Base-by-base conservation (phyloP, 441 rosid genomes). In the Erodium chrysanthum region DNA sequence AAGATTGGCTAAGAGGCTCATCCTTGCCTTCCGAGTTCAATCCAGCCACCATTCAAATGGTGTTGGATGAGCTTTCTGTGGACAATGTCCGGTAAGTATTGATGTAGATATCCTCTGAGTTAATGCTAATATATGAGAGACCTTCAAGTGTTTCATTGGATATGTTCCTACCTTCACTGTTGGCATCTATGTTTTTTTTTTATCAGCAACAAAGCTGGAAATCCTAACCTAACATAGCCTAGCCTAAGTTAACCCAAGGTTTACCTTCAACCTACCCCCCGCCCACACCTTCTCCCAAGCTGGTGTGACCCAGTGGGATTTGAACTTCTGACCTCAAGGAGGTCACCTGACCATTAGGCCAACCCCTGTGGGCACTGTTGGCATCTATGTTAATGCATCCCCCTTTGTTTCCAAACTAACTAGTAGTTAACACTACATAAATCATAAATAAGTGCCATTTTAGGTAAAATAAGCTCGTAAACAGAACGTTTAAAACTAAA, bases 1-100 rank as follows among this genome's bases (percentile, higher is more conserved):
- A 83, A 80, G 90, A 91, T 76, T 93, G 97, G 98, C 82, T 93
- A 5, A 92, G 85, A 44, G 88, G 86, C 44, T 81, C 93, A 72
- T 85, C 87, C 42, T 79, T 91, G 79, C 97, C 96, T 71, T 81
- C 86, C 31, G 79, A 76, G 66, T 93, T 89, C 80, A 83, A 68
- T 81, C 86, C 89, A 68, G 72, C 63, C 69, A 67, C 46, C 71
- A 80, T 93, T 65, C 83, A 84, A 68, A 84, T 68, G 81, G 70
- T 80, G 65, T 68, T 88, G 46, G 76, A 84, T 65, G 83, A 83
- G 71, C 97, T 94, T 76, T 84, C 90, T 74, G 78, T 85, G 11
- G 69, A 78, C 46, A 85, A 71, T 66, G 86, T 88, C 71, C 82
- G 96, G 96, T 92, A 73, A 80, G 86, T 79, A 46, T 14, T 69